Percentiles rank a stretch among this genome's conserved stretches.
These are phyloP conservation scores for Penicillium decumbens DNA, from an alignment of 2,329 filamentous ascomycete genomes.

Conservation along the genomic window DNA sequence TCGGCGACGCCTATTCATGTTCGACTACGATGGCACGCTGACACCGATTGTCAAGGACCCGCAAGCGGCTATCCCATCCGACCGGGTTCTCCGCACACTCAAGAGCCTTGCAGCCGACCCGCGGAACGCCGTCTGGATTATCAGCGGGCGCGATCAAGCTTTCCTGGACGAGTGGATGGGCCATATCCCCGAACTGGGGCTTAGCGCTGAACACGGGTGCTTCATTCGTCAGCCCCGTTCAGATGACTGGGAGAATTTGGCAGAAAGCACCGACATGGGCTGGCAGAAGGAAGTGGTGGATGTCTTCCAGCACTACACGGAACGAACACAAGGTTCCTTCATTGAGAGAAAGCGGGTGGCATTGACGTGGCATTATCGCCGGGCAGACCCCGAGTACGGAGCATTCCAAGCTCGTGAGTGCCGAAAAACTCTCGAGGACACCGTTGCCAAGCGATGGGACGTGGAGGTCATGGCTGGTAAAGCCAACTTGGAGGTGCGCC, in stretches of 20 bases:
- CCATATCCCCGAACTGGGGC: conserved; percentile 82
- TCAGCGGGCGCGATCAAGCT: conserved; percentile 86
- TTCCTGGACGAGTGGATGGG: conserved; percentile 89
- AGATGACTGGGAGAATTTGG: conserved; percentile 81
- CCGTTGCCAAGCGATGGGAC: conserved; percentile 73
- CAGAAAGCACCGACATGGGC: conserved; percentile 79
- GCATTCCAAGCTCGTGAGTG: conserved; percentile 74
- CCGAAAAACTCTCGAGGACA: conserved; percentile 72
- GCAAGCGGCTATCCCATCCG: conserved; percentile 79
- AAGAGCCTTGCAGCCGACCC: conserved; percentile 74
- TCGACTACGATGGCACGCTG: conserved; percentile 95
- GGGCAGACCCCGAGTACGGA: conserved; percentile 81
- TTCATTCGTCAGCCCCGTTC: conserved; percentile 80
- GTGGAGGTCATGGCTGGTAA: conserved; percentile 97
- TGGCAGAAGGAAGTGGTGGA: conserved; percentile 85
- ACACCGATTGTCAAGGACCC: conserved; percentile 94
- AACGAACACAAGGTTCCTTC: conserved; percentile 81
- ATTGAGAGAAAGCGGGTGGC: conserved; percentile 93
- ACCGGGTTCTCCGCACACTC: conserved; percentile 73
- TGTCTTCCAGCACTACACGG: conserved; percentile 82
- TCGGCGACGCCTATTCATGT: conserved; percentile 86
- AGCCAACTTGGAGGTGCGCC: conserved; percentile 94
- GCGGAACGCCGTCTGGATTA: conserved; percentile 93
- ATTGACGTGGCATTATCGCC: conserved; percentile 94
- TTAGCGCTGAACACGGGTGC: conserved; percentile 94